Evolutionary conservation across 352 stramenopile species (phyloP), one percentile per base, ranked within the genome.

Genomic region (Saprolegnia parasitica): DNA sequence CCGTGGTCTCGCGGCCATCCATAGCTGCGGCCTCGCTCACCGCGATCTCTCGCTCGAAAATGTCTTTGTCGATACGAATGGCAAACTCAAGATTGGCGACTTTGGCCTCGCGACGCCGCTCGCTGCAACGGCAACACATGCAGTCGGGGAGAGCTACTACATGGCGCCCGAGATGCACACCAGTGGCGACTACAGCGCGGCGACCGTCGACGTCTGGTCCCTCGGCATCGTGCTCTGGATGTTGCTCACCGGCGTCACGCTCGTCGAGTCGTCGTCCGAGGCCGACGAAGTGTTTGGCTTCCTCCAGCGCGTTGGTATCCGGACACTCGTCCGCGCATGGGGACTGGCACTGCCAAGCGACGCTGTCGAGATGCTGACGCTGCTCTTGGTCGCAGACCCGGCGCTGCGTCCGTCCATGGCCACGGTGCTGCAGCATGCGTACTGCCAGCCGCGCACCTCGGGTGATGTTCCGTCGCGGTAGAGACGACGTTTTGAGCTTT

Each of bases 11-110:
- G 3, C 20, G 47, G 79, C 61, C 20, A 77, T 77, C 5, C 71
- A 57, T 77, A 24, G 23, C 9, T 37, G 61, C 42, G 56, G 58
- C 26, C 66, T 81, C 55, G 78, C 79, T 29, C 81, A 89, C 62
- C 78, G 81, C 5, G 81, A 89, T 67, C 54, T 89, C 15, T 89
- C 79, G n/a, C 74, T 87, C 24, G 81, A 89, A 65, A 89, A 89
- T 72, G 68, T 88, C 18, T 76, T 88, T 18, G 58, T 88, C 24
- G 63, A 67, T 1, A 24, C 56, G 20, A 68, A 80, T 32, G 79
- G 77, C 21, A 61, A 58, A 37, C 78, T 76, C 71, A 88, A 90
- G 68, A 73, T 88, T 55, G 66, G 74, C 9, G 79, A 88, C 64
- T 87, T 88, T 52, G 79, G 82, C 0, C 75, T 88, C 39, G 78